These are phyloP conservation scores for Venturia pyrina DNA, from an alignment of 2,329 filamentous ascomycete genomes.

Conservation along the genomic window DNA sequence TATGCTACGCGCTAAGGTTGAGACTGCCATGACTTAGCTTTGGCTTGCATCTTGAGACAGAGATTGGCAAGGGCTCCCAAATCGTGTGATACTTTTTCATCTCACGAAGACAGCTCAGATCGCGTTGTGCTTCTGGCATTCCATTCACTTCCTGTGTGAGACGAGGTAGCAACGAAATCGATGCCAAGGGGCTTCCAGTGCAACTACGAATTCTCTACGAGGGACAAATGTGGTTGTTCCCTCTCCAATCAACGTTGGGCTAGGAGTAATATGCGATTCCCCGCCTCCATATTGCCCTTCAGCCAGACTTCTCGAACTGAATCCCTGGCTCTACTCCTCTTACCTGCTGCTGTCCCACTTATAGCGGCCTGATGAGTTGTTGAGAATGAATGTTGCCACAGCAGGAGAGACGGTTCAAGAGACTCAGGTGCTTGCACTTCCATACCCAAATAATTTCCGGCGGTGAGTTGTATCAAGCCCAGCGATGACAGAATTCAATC, in stretches of 20 bases:
- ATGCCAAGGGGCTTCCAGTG: constrained; percentile 1
- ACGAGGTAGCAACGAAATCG: background rate
- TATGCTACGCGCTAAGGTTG: background rate
- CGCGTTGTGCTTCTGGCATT: background rate
- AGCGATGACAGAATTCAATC: background rate
- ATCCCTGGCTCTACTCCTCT: background rate
- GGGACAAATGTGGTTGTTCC: background rate
- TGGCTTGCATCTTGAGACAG: background rate
- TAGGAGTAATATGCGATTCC: background rate
- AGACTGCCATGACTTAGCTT: background rate
- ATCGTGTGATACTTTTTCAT: background rate
- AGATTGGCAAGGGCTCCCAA: background rate
- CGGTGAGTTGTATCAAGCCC: background rate
- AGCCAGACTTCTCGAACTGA: background rate
- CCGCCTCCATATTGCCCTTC: background rate
- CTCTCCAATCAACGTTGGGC: background rate
- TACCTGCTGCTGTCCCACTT: constrained; percentile 1
- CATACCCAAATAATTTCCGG: background rate
- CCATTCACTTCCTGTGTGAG: background rate
- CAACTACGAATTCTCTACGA: background rate
- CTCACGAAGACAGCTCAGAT: background rate
- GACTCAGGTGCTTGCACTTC: background rate
- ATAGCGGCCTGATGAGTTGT: background rate
- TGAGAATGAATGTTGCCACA: background rate
- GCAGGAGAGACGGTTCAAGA: background rate